These are phyloP conservation scores for Trichoderma asperelloides DNA, from an alignment of 495 filamentous ascomycete species.

Conservation along the genomic window DNA sequence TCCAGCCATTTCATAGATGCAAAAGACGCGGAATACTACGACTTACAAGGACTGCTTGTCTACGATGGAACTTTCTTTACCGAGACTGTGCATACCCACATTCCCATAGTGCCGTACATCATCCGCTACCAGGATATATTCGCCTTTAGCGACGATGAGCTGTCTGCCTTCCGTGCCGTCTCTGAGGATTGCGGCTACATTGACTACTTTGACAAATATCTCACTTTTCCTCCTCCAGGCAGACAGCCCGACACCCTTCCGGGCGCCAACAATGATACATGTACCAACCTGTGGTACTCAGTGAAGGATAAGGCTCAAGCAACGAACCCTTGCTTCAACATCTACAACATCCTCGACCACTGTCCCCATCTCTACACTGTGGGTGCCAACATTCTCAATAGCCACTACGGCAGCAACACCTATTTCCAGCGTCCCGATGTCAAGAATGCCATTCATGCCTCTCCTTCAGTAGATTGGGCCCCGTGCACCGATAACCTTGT, in stretches of 20 bases:
- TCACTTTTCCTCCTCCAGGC: conserved; percentile 59
- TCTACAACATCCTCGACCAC: conserved; percentile 65
- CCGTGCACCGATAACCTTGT: conserved; percentile 45
- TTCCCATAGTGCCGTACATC: conserved; percentile 52
- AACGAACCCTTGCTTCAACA: conserved; percentile 74
- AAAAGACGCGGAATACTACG: conserved; percentile 57
- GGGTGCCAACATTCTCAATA: conserved; percentile 15
- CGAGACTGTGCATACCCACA: conserved; percentile 37
- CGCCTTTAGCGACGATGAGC: conserved; percentile 58
- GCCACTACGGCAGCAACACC: conserved; percentile 32
- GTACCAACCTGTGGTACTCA: conserved; percentile 41
- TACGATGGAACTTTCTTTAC: conserved; percentile 58
- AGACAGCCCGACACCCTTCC: conserved; percentile 38
- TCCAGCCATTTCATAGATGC: conserved; percentile 62
- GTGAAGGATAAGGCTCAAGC: conserved; percentile 43
- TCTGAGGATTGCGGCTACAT: conserved; percentile 58
- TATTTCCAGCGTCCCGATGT: conserved; percentile 79
- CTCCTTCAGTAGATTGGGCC: conserved; percentile 46
- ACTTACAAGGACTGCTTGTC: conserved; percentile 58
- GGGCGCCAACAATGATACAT: conserved; percentile 14
- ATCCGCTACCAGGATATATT: conserved; percentile 55
- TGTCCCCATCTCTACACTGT: conserved; percentile 67
- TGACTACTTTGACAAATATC: conserved; percentile 48
- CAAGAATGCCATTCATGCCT: conserved; percentile 64
- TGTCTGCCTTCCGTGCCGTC: conserved; percentile 43